Percentiles rank a stretch among this genome's conserved stretches.
Conservation (phyloP, 352 stramenopile genomes). For the Phytophthora hybrid region DNA sequence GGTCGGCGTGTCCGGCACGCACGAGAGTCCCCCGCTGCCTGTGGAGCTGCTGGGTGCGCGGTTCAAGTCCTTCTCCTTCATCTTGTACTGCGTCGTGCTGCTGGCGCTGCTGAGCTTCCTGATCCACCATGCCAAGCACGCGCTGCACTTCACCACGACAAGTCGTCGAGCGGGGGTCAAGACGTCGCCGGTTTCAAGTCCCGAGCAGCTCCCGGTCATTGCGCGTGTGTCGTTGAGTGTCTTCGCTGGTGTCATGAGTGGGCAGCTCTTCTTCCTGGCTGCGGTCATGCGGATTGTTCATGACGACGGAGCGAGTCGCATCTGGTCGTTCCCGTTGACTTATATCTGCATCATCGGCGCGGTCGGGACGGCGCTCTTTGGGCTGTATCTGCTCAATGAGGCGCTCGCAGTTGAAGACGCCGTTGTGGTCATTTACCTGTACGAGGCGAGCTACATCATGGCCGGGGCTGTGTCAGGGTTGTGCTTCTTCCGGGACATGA, state of each 20-base stretch:
- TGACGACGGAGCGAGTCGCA: conserved; percentile 51
- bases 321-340: conserved; percentile 68
- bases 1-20: conserved; percentile 73
- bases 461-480: conserved; percentile 75
- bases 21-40: conserved; percentile 66
- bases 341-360: conserved; percentile 76
- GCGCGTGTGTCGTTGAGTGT: conserved; percentile 68
- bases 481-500: conserved; percentile 88
- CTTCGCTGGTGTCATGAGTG: conserved; percentile 74
- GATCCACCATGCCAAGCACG: conserved; percentile 60
- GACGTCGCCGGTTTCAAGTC: conserved; percentile 33
- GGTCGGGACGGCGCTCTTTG: conserved; percentile 67
- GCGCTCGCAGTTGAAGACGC: conserved; percentile 85
- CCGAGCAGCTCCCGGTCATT: conserved; percentile 42
- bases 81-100: conserved; percentile 62
- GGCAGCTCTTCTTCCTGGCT: conserved; percentile 83
- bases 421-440: conserved; percentile 86
- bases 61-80: conserved; percentile 72
- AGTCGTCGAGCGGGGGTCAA: conserved; percentile 39
- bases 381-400: conserved; percentile 79
- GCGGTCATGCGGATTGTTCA: conserved; percentile 73
- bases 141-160: conserved; percentile 57
- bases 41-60: conserved; percentile 60
- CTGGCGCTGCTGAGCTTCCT: conserved; percentile 58
- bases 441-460: conserved; percentile 86